Evolutionary conservation across 164 flowering plant genomes (phyloP), one percentile per base, ranked within the genome.

Genomic region (Magnolia officinalis): DNA sequence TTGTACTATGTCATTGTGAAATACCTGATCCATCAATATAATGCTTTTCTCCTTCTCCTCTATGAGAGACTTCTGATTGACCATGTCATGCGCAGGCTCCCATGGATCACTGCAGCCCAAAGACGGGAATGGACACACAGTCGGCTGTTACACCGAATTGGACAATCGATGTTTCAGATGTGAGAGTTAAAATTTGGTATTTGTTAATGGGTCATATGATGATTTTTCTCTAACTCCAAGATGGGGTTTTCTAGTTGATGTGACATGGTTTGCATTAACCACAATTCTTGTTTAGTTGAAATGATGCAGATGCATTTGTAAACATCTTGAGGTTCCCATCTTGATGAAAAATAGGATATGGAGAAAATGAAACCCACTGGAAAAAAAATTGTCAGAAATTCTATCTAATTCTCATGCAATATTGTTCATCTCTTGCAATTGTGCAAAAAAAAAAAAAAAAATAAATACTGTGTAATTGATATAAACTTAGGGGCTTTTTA

Each of bases 131-230:
- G 64, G 76, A 77, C 37, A 70, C 80, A 61, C 82, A 63, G 67
- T 51, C 80, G 21, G 72, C 78, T 18, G 37, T 10, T 68, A 49
- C 86, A 73, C 50, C 87, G 49, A 85, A 80, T 76, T 87, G 88
- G 89, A 85, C 87, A 45, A 86, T 83, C 49, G 74, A 83, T 81
- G 88, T 87, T 73, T 86, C 90, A 76, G 87, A 89, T 81, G 89
- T 89, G 81, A 87, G 90, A 69, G 74, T 71, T 16, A 65, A 72
- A 8, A 65, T 13, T 4, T 71, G 64, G 20, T 55, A 49, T 31
- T 73, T 63, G 14, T 13, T 73, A 23, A 26, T 67, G 37, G 67
- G 26, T 70, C 21, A 52, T 16, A 16, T 73, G 61, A 77, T 13
- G 61, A 58, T 59, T 6, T 20, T 50, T 5, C 19, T 64, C 29